A percentile compares a stretch with the other conserved stretches of the same genome.
These are phyloP conservation scores for Trichoderma sp. DNA, from an alignment of 2,329 filamentous ascomycete genomes.

Conservation along the genomic window DNA sequence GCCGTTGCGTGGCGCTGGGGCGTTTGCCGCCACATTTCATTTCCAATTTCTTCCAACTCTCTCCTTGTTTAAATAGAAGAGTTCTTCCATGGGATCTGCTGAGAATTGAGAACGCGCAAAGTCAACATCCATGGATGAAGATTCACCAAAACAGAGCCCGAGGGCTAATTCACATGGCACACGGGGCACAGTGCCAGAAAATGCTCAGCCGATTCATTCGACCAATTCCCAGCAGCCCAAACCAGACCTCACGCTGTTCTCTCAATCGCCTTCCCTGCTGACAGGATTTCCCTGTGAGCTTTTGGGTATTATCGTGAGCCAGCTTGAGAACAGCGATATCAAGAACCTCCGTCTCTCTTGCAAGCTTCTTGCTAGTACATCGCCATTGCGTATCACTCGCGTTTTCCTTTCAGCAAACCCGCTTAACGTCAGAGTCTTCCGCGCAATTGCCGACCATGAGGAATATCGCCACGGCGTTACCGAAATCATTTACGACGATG, in stretches of 20 bases:
- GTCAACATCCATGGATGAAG: neutral
- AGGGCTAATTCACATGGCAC: neutral
- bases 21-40: neutral
- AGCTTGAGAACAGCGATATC: neutral
- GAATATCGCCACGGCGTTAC: slow-evolving; percentile 11
- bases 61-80: neutral
- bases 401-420: slow-evolving; percentile 24
- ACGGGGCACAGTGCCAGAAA: neutral
- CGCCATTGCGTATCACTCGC: slow-evolving; percentile 15
- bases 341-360: neutral
- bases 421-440: slow-evolving; percentile 23
- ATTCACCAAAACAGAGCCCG: neutral
- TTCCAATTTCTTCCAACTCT: neutral
- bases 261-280: neutral
- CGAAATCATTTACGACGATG: slow-evolving; percentile 26
- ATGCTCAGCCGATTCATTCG: neutral
- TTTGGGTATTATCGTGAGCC: neutral
- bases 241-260: neutral
- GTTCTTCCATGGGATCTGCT: no score
- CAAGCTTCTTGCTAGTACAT: neutral
- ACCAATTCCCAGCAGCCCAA: neutral
- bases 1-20: neutral
- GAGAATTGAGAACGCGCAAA: neutral
- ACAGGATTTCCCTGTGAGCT: neutral
- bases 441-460: slow-evolving; percentile 21